Conservation (phyloP, 306 rosid species). For the Lupinus albus region DNA sequence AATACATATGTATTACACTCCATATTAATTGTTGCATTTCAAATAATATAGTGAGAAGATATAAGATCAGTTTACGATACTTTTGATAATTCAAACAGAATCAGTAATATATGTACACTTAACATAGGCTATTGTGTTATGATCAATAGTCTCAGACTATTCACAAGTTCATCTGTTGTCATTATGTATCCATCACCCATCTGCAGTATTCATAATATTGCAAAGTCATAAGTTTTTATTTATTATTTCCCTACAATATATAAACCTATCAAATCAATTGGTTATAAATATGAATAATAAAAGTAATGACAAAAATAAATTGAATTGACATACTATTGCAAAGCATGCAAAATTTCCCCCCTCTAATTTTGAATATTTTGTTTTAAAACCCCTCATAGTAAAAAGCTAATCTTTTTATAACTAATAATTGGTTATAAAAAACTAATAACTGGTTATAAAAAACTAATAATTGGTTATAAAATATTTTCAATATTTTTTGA, state of each 20-base stretch:
- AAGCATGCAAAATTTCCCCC: no score
- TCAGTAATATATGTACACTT: neutral
- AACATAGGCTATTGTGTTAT: constrained; percentile 9
- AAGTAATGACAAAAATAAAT: no score
- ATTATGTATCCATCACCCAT: constrained; percentile 44
- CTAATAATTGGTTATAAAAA: no score
- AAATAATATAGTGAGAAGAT: neutral
- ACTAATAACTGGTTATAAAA: no score
- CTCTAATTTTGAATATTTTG: no score
- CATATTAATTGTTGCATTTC: no score
- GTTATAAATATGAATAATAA: neutral
- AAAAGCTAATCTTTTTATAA: no score
- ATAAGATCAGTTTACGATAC: neutral
- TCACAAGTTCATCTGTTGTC: constrained; percentile 37
- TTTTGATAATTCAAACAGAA: neutral
- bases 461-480: no score
- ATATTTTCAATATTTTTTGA: no score
- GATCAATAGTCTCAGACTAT: constrained; percentile 36
- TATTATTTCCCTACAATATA: neutral
- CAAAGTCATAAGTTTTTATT: neutral
- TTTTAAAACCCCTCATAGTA: no score
- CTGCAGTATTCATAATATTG: constrained; percentile 26
- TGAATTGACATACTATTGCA: no score
- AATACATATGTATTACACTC: no score
- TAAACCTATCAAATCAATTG: neutral